Conservation (phyloP, 306 rosid species). For the Mimosa bimucronata region DNA sequence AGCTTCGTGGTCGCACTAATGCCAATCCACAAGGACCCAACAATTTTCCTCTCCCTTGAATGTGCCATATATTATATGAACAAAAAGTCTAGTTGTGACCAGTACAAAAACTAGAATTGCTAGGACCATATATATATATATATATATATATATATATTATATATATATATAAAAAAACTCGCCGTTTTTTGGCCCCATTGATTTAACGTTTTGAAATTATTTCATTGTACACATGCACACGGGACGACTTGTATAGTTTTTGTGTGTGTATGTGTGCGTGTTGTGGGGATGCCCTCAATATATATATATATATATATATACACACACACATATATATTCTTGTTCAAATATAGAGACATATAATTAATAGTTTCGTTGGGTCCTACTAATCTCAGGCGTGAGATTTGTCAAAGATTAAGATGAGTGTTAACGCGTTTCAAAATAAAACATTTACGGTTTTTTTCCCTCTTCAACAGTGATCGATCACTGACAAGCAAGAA, state of each 20-base stretch:
- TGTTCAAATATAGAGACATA: neutral
- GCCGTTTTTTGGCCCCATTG: slow-evolving; percentile 31
- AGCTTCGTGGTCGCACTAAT: slow-evolving; percentile 44
- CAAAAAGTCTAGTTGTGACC: slow-evolving; percentile 33
- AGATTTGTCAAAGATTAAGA: slow-evolving; percentile 47
- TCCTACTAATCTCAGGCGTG: slow-evolving; percentile 40
- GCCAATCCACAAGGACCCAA: slow-evolving; percentile 35
- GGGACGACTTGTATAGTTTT: neutral
- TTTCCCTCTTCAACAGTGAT: neutral
- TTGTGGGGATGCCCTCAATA: neutral
- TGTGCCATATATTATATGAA: slow-evolving; percentile 25
- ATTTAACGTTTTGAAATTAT: slow-evolving; percentile 44
- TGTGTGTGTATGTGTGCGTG: neutral
- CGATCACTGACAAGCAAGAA: neutral
- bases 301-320: too few relatives aligned
- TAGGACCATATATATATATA: slow-evolving; percentile 12
- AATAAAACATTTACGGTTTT: neutral
- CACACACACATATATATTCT: neutral
- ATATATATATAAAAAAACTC: neutral
- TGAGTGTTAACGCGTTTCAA: slow-evolving; percentile 40
- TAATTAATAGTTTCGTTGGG: neutral
- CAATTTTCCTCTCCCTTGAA: neutral
- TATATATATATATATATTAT: too few relatives aligned
- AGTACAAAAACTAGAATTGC: slow-evolving; percentile 23
- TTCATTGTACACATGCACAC: slow-evolving; percentile 30